Evolutionary conservation across 805 yeast species (phyloP).

Genomic region (Pichia heedii): DNA sequence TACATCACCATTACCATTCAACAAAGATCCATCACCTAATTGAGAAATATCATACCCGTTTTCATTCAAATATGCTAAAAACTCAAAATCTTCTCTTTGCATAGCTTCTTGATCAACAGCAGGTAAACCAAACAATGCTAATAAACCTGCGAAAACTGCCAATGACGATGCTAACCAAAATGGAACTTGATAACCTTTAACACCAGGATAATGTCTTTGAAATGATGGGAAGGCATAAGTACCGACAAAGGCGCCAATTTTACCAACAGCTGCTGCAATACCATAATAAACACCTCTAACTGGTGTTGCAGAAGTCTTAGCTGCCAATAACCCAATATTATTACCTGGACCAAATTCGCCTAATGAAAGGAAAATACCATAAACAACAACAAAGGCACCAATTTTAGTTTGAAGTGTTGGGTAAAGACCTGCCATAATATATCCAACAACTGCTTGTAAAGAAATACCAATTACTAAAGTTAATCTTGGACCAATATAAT

Average conservation of each 20-base stretch:
- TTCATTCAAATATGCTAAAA: constrained; percentile 53
- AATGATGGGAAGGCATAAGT: constrained; percentile 82
- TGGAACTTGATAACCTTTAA: constrained; percentile 61
- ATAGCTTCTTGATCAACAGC: constrained; percentile 77
- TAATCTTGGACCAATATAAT: constrained; percentile 83
- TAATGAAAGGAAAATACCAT: constrained; percentile 76
- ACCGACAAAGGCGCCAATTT: constrained; percentile 88
- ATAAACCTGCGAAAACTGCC: constrained; percentile 60
- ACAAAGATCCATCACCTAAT: constrained; percentile 36
- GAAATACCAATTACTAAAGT: constrained; percentile 63
- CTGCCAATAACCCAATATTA: constrained; percentile 78
- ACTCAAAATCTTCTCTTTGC: constrained; percentile 64
- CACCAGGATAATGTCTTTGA: constrained; percentile 50
- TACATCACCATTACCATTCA: background rate
- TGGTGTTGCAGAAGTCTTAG: constrained; percentile 80
- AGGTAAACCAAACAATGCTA: constrained; percentile 69
- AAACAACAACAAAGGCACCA: constrained; percentile 76
- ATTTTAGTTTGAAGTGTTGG: constrained; percentile 45
- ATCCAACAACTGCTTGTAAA: constrained; percentile 72
- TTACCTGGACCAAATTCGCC: constrained; percentile 97
- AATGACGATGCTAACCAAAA: constrained; percentile 75
- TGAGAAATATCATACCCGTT: constrained; percentile 63
- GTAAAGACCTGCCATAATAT: constrained; percentile 70
- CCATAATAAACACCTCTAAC: constrained; percentile 89
- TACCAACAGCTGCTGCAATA: constrained; percentile 85